Evolutionary conservation across 192 early-diverging fungal genomes (phyloP), one percentile per base, ranked within the genome.

Genomic region (Funneliformis geosporum): DNA sequence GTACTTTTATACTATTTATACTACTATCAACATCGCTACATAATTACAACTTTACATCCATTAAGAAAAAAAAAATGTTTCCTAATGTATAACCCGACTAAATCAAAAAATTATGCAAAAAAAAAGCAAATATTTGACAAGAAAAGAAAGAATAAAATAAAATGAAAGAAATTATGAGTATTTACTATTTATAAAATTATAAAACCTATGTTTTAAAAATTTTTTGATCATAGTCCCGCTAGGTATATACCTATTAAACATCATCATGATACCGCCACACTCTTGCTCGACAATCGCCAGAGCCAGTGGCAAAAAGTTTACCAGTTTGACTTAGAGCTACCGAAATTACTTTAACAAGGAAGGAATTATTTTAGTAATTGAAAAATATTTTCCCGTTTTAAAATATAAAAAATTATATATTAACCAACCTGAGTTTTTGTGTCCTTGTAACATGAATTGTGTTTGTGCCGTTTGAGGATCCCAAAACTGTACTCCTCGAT

Each of bases 401-500:
- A n/a, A 8, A 40, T 14, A 83, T 8, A 44, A 59, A 18, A 60
- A 60, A 21, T 73, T 60, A 18, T 59, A 12, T 40, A 33, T 8
- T 74, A 73, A 75, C 14, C 64, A 82, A 95, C 93, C 93, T 78
- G 97, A 98, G 87, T 99, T 98, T 86, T 97, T 97, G 82, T 98
- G 97, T 28, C 98, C 98, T 75, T 94, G 94, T 71, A 99, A 85
- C 92, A 94, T 93, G 78, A 93, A 93, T 80, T 93, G 91, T 42
- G 88, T 91, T 74, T 90, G 86, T 39, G 85, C 90, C 5, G 88
- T 90, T 60, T 86, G 87, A 47, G 93, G 93, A 83, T 97, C 95
- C 97, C 96, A 97, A 81, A 98, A 95, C 74, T 94, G 95, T 67
- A 99, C 96, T 18, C 89, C 89, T 76, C 96, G 91, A 83, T 98